phyloP scores from a whole-genome alignment of 768 basidiomycete genomes.

The Termitomyces titanicus region DNA sequence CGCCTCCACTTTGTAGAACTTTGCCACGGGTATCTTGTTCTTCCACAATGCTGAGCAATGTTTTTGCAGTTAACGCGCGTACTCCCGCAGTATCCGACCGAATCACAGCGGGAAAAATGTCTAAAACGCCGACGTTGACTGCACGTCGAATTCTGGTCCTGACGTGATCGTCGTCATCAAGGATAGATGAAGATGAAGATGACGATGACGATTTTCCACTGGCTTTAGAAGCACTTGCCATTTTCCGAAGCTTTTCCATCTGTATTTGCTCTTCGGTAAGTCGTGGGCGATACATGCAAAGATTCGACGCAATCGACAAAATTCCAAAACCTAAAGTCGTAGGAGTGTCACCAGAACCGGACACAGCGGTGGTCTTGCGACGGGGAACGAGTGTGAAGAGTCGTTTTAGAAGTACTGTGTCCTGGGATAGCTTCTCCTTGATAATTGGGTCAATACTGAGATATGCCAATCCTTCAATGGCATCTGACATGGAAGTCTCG shows the following conservation, averaged over 20 bases:
- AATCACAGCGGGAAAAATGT: conserved; percentile 56
- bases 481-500: conserved; percentile 48
- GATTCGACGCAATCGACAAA: conserved; percentile 69
- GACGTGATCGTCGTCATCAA: conserved; percentile 70
- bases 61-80: conserved; percentile 52
- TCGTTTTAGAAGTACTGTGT: conserved; percentile 48
- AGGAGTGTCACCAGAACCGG: conserved; percentile 26
- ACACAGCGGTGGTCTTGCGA: conserved; percentile 30
- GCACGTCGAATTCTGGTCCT: conserved; percentile 53
- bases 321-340: conserved; percentile 73
- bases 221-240: conserved; percentile 51
- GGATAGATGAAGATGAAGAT: conserved; percentile 30
- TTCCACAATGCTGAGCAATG: conserved; percentile 70
- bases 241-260: conserved; percentile 70
- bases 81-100: conserved; percentile 63
- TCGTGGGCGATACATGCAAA: conserved; percentile 66
- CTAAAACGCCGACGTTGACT: conserved; percentile 59
- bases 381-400: conserved; percentile 57
- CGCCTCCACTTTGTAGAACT: conserved; percentile 76
- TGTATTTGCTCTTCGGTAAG: conserved; percentile 81
- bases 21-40: conserved; percentile 74
- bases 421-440: conserved; percentile 58
- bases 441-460: conserved; percentile 60
- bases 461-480: conserved; percentile 85
- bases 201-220: conserved; percentile 25